Base-by-base conservation (phyloP, 805 yeast genomes). In the Metschnikowia amazonensis region DNA sequence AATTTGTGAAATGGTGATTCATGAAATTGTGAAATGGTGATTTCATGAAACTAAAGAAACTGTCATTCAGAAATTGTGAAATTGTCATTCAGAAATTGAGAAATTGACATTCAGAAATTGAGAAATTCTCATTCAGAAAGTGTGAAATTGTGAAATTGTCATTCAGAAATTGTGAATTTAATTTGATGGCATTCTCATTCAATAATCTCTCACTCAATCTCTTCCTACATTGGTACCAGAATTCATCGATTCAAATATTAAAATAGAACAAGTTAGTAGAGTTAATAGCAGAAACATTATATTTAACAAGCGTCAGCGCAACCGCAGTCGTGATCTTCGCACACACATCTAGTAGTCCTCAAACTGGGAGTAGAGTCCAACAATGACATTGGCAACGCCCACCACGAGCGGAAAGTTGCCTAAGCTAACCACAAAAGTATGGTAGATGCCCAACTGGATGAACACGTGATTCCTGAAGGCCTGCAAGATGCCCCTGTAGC, bases 351-450 rank as follows among this genome's bases (percentile, higher is more conserved):
- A 71, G 57, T 60, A 66, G 48, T 71, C 75, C 59, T 71, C 76
- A 53, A 71, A 69, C 59, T 72, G 77, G 30, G 82, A 76, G 60
- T 79, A 79, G 45, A 77, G 67, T 5, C 80, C 76, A 58, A 76
- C 59, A 27, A 69, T 59, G 27, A 76, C 63, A 50, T 73, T 70
- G 52, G 79, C 73, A 31, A 70, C 51, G 17, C 77, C 78, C 45
- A 75, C 57, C 37, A 76, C 63, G 28, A 76, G 55, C 36, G 79
- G 74, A 65, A 75, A 70, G 52, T 62, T 63, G 45, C 81, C 81
- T 57, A 77, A 76, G 32, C 57, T 48, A 14, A 51, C 43, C 29
- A 62, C 52, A 51, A 68, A 66, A 49, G 72, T 65, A 49, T 69
- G 63, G 48, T 65, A 65, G 39, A 70, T 49, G 18, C 73, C 67